Evolutionary conservation across 2,329 filamentous ascomycete species (phyloP), one percentile per base, ranked within the genome.

Genomic region (Penicillium sp.): DNA sequence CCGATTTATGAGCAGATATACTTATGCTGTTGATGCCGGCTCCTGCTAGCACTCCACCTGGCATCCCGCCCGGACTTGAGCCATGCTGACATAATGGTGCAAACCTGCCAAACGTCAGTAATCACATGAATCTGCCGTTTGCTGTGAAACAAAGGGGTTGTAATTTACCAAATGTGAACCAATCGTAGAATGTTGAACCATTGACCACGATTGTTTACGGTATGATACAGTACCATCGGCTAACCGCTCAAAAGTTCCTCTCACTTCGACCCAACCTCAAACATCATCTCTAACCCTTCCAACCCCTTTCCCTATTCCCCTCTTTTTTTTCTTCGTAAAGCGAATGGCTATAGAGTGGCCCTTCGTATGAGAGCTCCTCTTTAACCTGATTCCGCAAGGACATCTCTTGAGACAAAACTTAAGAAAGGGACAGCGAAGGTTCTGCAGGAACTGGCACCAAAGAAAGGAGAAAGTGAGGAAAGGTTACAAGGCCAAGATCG

Each of bases 321-420:
- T 48, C 42, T 49, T 62, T 55, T 27, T 54, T 58, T 61, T 66
- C 62, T 62, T 64, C 67, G 73, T 75, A 75, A 75, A 73, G 67
- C 68, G 67, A 71, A 71, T 69, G 63, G 70, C 64, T 67, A 71
- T 67, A 63, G 60, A 66, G 65, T 65, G 70, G 67, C 62, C 70
- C 67, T 66, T 69, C 65, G 69, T 71, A 70, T 71, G 67, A 72
- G 65, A 66, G 58, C 64, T 56, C 49, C 53, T 58, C 66, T 56
- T 54, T 67, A 63, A 61, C 61, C 58, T 68, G 58, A 56, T 62
- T 42, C 29, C 38, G 55, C 63, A 68, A 71, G 64, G 21, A 49
- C 50, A 40, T 52, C 55, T 52, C 48, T 40, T 51, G 44, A 58
- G 46, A 52, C 55, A 58, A 43, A 59, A 55, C 38, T 55, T 57